Base-by-base conservation (phyloP, 106 monocot genomes). In the Triglochin maritima region DNA sequence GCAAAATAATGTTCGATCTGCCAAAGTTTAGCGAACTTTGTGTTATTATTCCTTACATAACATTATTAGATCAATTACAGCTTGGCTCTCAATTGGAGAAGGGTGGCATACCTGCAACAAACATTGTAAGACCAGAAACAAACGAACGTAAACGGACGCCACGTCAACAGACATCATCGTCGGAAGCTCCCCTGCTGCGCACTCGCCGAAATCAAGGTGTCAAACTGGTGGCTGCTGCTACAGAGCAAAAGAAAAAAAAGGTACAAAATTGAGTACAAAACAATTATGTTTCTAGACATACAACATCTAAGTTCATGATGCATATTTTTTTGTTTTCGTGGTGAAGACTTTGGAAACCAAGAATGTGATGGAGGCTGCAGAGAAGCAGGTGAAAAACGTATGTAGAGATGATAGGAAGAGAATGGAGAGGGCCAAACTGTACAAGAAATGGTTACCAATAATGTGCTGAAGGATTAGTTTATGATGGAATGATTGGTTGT, bases 401-500 rank as follows among this genome's bases (percentile, higher is more conserved):
- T 47, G 64, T 63, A 50, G 29, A 46, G 60, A 74, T 16, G 69
- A 58, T 44, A 74, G 74, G 72, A 68, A 49, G 73, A 73, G 67
- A 57, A 53, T 59, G 58, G 70, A 49, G 4, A 62, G 64, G n/a
- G 50, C 69, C 4, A 52, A 16, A 49, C 48, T 69, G 42, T 69
- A 69, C 79, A 68, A 50, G 48, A 74, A 49, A 53, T 79, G 79
- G 79, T 74, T 79, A 41, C 64, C 74, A 1, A 63, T 77, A 11
- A 69, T 73, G 50, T 79, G 79, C 69, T 79, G 79, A 79, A n/a
- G n/a, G 49, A 7, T 41, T 15, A 13, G 12, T 48, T n/a, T 16
- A 12, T 56, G 13, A 57, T 15, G 4, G 8, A n/a, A 16, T 56
- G 44, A 60, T 59, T 4, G 15, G n/a, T 69, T 56, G 9, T 45